Conservation (phyloP, 441 rosid species). For the Gossypium davidsonii region DNA sequence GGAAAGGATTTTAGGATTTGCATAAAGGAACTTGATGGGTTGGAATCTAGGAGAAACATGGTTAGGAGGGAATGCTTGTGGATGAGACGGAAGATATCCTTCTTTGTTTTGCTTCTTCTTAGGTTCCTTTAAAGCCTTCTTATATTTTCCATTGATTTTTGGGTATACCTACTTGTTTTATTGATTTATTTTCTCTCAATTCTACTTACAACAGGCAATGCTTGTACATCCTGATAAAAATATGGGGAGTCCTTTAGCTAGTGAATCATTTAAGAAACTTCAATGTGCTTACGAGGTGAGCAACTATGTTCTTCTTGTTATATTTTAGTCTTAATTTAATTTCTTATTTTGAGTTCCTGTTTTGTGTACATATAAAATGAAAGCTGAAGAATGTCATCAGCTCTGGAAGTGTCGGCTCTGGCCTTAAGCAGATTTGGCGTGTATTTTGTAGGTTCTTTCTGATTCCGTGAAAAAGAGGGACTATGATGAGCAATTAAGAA, state of each 20-base stretch:
- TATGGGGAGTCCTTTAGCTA: constrained; percentile 88
- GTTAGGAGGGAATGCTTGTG: neutral
- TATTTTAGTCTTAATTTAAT: neutral
- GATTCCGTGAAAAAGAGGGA: constrained; percentile 82
- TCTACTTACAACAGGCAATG: constrained; percentile 64
- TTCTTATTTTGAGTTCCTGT: constrained; percentile 13
- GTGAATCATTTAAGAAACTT: constrained; percentile 97
- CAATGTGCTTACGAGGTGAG: constrained; percentile 95
- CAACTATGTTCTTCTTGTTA: neutral
- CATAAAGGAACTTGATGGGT: neutral
- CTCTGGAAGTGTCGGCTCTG: neutral
- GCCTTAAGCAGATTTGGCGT: constrained; percentile 16
- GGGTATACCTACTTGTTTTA: neutral
- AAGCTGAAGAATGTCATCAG: neutral
- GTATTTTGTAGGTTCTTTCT: constrained; percentile 68
- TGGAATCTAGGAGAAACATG: neutral
- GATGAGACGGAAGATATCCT: neutral
- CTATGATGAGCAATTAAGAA: constrained; percentile 85
- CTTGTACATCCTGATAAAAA: constrained; percentile 99
- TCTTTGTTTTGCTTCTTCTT: neutral
- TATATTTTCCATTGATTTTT: neutral
- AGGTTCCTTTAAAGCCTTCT: neutral
- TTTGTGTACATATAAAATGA: neutral
- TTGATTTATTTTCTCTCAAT: neutral
- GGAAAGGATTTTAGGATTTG: neutral